Base-by-base conservation (phyloP, 202 grass and related monocot species). In the Schoenoplectus triqueter region DNA sequence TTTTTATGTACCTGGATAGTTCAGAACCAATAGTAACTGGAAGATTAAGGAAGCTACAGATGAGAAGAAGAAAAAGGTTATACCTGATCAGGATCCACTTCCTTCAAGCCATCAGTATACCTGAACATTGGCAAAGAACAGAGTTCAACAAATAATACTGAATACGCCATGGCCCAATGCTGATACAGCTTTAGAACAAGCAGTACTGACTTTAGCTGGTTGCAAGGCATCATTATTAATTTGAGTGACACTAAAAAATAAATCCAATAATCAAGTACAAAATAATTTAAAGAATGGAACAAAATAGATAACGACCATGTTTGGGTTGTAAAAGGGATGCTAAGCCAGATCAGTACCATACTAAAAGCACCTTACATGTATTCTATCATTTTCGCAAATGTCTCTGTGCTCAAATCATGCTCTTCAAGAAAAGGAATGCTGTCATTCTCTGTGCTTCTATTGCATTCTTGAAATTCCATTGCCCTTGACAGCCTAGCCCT, bases 301-400 rank as follows among this genome's bases (percentile, higher is more conserved):
- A 50, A 68, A 67, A 66, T 65, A 51, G 65, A 66, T 52, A 31
- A 78, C 10, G n/a, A 70, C 3, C 22, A 85, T 73, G 40, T 7
- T 84, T 17, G 3, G 2, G 31, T 41, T 59, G 51, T 9, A n/a
- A 8, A 74, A 20, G 10, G 18, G 49, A 74, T 84, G 61, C 5
- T 72, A 1, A 21, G 22, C 41, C n/a, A 62, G 42, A 39, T 21
- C 19, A 55, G 51, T 82, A 61, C 48, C 47, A 44, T 41, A 54
- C 11, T 6, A 60, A 31, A 60, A 60, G 31, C 21, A 86, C 69
- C 89, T 89, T 93, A 98, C 92, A 98, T 98, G 85, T 98, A 98
- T 79, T 98, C 95, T 63, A 98, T 88, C 89, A 95, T 93, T 67
- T 93, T 98, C 80, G 93, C 88, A 87, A 98, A 98, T 76, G 95